Evolutionary conservation across 441 rosid species (phyloP), one percentile per base, ranked within the genome.

Genomic region (Pelargonium australe): DNA sequence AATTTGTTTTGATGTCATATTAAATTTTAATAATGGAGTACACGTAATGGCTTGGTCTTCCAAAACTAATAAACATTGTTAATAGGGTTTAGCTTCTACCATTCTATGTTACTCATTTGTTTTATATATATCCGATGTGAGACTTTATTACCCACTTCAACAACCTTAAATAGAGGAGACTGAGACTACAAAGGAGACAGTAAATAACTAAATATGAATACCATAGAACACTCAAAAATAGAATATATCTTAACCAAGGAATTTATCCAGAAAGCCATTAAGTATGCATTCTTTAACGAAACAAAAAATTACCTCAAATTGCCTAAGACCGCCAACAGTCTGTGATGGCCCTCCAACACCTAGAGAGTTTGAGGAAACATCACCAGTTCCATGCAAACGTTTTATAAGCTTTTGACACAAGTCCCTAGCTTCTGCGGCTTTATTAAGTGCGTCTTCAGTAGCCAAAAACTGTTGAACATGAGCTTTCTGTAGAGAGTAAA

Each of bases 401-500:
- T 87, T 83, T 68, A 85, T 77, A 77, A 89, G 90, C 76, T 81
- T 89, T 65, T 85, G 85, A 76, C 85, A 86, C 71, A 86, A 77
- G 73, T 84, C 83, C 78, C 92, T 86, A 70, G 98, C 95, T 82
- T 91, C 96, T 37, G 89, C 87, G 70, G 96, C 90, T 84, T 86
- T 93, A 82, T 91, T 91, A 53, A 85, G 79, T 62, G 97, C 90
- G 81, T 89, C 96, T 83, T 93, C 96, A 73, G 96, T 89, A 44
- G 95, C 97, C 80, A 91, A 77, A 85, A 93, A 91, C 80, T 90
- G 98, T 75, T 93, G 93, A 70, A 91, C 96, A 78, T 93, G 97
- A 61, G 96, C 98, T 85, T 93, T 89, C 98, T 93, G 84, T 44
- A 73, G 28, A 74, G 9, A 78, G 67, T 20, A 68, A 74, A 51